phyloP scores from a whole-genome alignment of 1,284 basidiomycete species.

The Puccinia brachypodii region DNA sequence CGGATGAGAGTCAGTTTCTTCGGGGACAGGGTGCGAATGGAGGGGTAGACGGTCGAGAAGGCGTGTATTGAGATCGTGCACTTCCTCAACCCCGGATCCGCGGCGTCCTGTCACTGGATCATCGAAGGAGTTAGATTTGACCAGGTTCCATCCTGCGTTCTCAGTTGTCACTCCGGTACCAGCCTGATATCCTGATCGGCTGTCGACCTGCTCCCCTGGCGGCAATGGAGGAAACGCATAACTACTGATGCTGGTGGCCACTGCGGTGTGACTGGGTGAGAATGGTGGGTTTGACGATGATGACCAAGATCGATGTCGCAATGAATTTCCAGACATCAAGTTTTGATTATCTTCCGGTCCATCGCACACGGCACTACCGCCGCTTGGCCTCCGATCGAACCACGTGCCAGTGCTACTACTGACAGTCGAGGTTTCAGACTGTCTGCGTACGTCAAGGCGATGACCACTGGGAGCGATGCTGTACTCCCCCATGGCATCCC shows the following conservation, averaged over 20 bases:
- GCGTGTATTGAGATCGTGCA: slow-evolving; percentile 11
- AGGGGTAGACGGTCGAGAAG: not conserved
- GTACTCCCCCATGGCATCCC: not conserved
- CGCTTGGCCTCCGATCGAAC: slow-evolving; percentile 24
- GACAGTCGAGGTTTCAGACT: slow-evolving; percentile 10
- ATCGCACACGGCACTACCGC: not conserved
- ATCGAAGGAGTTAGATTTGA: not conserved
- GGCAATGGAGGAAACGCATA: slow-evolving; percentile 6
- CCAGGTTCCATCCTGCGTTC: not conserved
- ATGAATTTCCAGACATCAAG: not conserved
- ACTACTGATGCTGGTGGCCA: not conserved
- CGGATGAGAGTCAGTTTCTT: not conserved
- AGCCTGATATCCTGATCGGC: not conserved
- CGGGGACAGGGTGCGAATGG: slow-evolving; percentile 8
- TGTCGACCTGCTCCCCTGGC: not conserved
- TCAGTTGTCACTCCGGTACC: not conserved
- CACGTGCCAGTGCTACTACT: slow-evolving; percentile 10
- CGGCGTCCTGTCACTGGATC: not conserved
- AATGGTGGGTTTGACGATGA: slow-evolving; percentile 6
- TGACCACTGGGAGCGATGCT: not conserved
- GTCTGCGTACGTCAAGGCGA: not conserved
- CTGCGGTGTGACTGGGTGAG: not conserved
- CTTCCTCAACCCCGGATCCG: not conserved
- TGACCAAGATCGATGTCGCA: slow-evolving; percentile 19
- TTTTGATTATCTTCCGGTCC: not conserved